Evolutionary conservation across 1,139 yeast species (phyloP), one percentile per base, ranked within the genome.

Genomic region (Magnusiomyces fungicola): DNA sequence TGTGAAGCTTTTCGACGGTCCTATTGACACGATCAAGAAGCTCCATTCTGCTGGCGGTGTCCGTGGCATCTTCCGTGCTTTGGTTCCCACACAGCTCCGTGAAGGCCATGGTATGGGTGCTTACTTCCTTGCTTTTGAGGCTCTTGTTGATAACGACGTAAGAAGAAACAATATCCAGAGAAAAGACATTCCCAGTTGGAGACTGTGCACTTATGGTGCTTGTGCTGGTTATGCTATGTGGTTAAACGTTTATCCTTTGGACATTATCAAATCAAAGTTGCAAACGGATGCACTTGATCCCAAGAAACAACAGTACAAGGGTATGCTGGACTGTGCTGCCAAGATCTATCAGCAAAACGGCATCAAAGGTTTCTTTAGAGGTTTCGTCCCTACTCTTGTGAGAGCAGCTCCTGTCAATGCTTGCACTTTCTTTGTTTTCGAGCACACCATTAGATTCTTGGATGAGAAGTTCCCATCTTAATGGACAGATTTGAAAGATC

Each of bases 351-450:
- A 64, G 44, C 73, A 72, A 7, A 72, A 73, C 48, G 97, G 97
- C 32, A 56, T 80, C 48, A 73, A 73, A 58, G 95, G 96, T 0
- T 86, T 90, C 62, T 83, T 86, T 68, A 81, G 83, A 67, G 97
- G 97, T 1, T 88, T 89, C 63, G 68, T 81, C 22, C 96, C 97
- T 46, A 89, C 97, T 1, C 80, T 90, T 55, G 72, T 90, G 58
- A 82, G 97, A 68, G 97, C 97, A 48, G 96, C 96, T 1, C 97
- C 97, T 2, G 97, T 95, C 18, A 90, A 90, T 63, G 97, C 96
- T 47, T 95, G 95, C 29, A 90, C 97, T 1, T 90, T 90, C 69
- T 86, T 88, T 48, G 88, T 94, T 10, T 90, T 90, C 63, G 97
- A 90, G 68, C 67, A 85, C 49, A 83, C 95, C 4, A 84, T 88